A percentile compares a stretch with the other conserved stretches of the same genome.
Conservation (phyloP, 768 basidiomycete genomes). For the Podaxis sp. region DNA sequence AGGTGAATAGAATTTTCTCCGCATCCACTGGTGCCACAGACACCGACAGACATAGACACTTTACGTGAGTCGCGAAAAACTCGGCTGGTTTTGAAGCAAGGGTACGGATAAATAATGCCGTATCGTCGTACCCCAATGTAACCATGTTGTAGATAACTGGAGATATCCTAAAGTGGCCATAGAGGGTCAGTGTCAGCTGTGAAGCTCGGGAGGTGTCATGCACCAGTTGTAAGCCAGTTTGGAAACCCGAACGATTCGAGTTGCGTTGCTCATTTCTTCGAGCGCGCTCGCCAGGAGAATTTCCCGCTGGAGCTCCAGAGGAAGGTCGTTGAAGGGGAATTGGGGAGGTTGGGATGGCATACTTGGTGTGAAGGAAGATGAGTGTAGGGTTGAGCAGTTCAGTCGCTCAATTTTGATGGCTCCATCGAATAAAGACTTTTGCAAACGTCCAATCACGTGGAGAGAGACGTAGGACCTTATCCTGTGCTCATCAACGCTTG, state of each 20-base stretch:
- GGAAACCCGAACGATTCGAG: constrained; percentile 31
- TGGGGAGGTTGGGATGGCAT: constrained; percentile 14
- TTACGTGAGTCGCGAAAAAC: constrained; percentile 34
- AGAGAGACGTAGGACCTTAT: constrained; percentile 15
- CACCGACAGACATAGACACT: constrained; percentile 33
- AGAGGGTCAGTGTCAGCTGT: neutral
- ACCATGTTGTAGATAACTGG: constrained; percentile 36
- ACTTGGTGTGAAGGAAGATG: constrained; percentile 17
- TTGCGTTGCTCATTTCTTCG: constrained; percentile 21
- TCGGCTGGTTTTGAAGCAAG: constrained; percentile 25
- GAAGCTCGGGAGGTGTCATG: neutral
- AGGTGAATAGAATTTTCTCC: constrained; percentile 27
- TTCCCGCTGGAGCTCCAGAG: constrained; percentile 35
- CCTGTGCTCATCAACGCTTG: constrained; percentile 1
- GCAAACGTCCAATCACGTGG: constrained; percentile 26
- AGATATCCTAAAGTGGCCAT: constrained; percentile 26
- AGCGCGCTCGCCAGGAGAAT: constrained; percentile 32
- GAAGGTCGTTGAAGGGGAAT: constrained; percentile 29
- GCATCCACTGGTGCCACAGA: constrained; percentile 25
- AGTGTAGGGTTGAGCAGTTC: constrained; percentile 21
- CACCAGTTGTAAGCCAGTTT: constrained; percentile 30
- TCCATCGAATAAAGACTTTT: constrained; percentile 19
- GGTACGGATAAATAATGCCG: constrained; percentile 30
- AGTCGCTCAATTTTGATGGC: constrained; percentile 17
- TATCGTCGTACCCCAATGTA: constrained; percentile 27